A percentile compares a stretch with the other conserved stretches of the same genome.
phyloP scores from a whole-genome alignment of 768 basidiomycete species.

The Xerocomellus dryophilus region DNA sequence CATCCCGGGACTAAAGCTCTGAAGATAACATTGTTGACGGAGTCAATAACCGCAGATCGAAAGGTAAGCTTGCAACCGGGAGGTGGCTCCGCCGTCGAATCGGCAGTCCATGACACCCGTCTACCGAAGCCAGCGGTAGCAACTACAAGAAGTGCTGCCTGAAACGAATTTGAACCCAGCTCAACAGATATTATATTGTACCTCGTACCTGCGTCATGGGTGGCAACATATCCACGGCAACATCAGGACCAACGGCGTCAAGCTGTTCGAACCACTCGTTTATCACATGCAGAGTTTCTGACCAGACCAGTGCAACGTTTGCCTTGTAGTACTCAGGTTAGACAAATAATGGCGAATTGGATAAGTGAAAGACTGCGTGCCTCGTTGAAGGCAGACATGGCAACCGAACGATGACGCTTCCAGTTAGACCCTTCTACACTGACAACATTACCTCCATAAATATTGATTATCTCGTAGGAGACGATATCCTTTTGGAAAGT shows the following conservation, averaged over 20 bases:
- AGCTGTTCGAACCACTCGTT: conserved; percentile 44
- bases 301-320: conserved; percentile 49
- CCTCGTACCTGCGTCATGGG: conserved; percentile 15
- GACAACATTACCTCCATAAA: conserved; percentile 47
- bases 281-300: conserved; percentile 38
- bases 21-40: conserved; percentile 24
- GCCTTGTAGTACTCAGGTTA: conserved; percentile 27
- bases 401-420: conserved; percentile 44
- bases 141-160: conserved; percentile 40
- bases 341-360: not conserved
- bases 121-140: conserved; percentile 43
- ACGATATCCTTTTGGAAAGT: conserved; percentile 41
- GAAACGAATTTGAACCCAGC: not conserved
- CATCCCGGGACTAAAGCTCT: conserved; percentile 35
- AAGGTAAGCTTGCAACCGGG: conserved; percentile 36
- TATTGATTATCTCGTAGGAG: conserved; percentile 41
- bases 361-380: conserved; percentile 18
- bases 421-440: conserved; percentile 44
- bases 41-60: conserved; percentile 31
- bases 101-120: conserved; percentile 33
- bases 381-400: conserved; percentile 52
- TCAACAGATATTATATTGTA: not conserved
- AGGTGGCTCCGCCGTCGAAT: conserved; percentile 24
- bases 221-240: conserved; percentile 17
- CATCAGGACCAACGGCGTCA: conserved; percentile 21